Evolutionary conservation across 371 early-diverging fungal genomes (phyloP).

Genomic region (Chytridium lagenaria): DNA sequence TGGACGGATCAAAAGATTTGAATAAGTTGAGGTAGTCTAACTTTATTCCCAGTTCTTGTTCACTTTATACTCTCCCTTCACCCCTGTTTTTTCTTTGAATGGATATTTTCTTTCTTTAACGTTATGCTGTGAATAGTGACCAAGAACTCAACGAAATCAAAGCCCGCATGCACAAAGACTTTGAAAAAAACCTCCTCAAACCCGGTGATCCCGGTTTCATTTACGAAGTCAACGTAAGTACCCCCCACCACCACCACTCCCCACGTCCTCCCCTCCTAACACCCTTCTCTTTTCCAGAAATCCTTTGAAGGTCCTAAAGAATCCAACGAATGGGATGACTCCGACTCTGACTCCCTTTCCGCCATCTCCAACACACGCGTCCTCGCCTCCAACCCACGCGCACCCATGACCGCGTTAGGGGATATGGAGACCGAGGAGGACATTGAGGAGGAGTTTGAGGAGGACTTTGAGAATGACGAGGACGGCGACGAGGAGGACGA

Average conservation of each 20-base stretch:
- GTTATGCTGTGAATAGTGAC: conserved; percentile 28
- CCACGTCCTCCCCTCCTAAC: no score
- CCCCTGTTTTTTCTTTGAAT: no score
- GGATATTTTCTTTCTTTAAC: not conserved
- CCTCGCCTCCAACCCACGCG: not conserved
- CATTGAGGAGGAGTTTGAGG: not conserved
- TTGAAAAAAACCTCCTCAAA: conserved; percentile 40
- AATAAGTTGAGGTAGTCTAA: conserved; percentile 51
- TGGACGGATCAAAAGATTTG: conserved; percentile 42
- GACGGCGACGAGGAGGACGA: not conserved
- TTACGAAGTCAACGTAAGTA: conserved; percentile 49
- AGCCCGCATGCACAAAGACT: conserved; percentile 42
- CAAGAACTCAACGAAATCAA: conserved; percentile 39
- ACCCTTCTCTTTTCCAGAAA: no score
- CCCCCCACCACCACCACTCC: no score
- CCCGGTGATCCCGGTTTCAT: conserved; percentile 43
- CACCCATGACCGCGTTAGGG: no score
- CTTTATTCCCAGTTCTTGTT: no score
- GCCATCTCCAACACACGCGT: not conserved
- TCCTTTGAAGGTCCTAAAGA: conserved; percentile 38
- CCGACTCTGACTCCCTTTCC: not conserved
- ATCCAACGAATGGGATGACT: conserved; percentile 50
- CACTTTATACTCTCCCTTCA: no score
- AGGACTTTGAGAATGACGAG: conserved; percentile 8
- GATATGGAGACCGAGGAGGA: not conserved